phyloP scores from a whole-genome alignment of 139 green algal genomes.

The Micromonas commoda region DNA sequence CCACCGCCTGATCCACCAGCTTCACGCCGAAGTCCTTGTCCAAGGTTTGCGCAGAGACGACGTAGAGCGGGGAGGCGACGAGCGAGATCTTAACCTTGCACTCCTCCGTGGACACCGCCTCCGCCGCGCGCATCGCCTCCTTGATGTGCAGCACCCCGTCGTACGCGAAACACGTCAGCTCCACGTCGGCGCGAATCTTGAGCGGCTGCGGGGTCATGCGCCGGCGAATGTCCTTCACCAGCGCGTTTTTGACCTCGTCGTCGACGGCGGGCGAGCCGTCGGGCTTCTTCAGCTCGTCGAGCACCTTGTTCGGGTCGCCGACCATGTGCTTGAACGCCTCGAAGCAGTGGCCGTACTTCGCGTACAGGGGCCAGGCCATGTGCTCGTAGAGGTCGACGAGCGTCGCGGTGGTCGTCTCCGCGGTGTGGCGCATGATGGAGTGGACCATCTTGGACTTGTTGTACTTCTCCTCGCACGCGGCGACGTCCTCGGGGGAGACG shows the following conservation, averaged over 20 bases:
- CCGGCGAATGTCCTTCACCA: slow-evolving; percentile 92
- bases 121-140: slow-evolving; percentile 72
- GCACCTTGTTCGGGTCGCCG: slow-evolving; percentile 58
- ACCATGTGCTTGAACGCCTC: slow-evolving; percentile 75
- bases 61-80: slow-evolving; percentile 94
- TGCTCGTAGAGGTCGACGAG: slow-evolving; percentile 75
- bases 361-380: slow-evolving; percentile 93
- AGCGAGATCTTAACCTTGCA: slow-evolving; percentile 92
- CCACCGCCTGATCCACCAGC: slow-evolving; percentile 64
- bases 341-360: slow-evolving; percentile 87
- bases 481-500: slow-evolving; percentile 89
- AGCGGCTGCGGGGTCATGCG: slow-evolving; percentile 98
- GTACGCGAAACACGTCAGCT: slow-evolving; percentile 97
- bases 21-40: slow-evolving; percentile 72
- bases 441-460: slow-evolving; percentile 97
- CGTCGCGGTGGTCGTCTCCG: slow-evolving; percentile 59
- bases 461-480: slow-evolving; percentile 83
- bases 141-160: slow-evolving; percentile 97
- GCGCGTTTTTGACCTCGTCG: slow-evolving; percentile 61
- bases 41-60: slow-evolving; percentile 92
- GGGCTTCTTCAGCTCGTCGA: slow-evolving; percentile 26
- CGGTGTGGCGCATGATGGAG: slow-evolving; percentile 96
- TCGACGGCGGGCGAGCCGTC: neutral
- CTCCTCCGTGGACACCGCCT: slow-evolving; percentile 60
- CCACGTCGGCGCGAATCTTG: slow-evolving; percentile 94